Percentiles rank a stretch among this genome's conserved stretches.
These are phyloP conservation scores for Cryptococcus neoformans DNA, from an alignment of 1,284 basidiomycete genomes.

Conservation along the genomic window DNA sequence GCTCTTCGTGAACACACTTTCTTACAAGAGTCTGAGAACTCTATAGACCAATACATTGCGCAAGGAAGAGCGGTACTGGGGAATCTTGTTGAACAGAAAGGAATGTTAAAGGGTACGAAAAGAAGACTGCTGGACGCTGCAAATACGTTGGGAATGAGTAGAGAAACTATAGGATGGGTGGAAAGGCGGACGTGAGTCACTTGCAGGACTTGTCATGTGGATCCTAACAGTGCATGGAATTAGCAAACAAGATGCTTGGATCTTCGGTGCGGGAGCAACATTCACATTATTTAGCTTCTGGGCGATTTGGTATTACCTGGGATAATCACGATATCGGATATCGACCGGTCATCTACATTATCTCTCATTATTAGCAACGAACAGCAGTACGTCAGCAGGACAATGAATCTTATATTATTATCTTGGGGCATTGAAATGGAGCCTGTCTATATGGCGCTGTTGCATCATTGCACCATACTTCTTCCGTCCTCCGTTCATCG, in stretches of 20 bases:
- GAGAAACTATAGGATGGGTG: conserved; percentile 93
- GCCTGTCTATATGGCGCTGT: too few species aligned
- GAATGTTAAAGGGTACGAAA: conserved; percentile 87
- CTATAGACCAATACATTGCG: conserved; percentile 82
- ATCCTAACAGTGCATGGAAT: neutral
- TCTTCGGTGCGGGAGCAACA: conserved; percentile 77
- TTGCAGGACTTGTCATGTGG: neutral
- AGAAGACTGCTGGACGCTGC: conserved; percentile 77
- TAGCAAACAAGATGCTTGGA: conserved; percentile 89
- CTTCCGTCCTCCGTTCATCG: too few species aligned
- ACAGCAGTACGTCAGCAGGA: neutral
- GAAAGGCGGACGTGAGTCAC: conserved; percentile 74
- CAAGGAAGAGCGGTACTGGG: conserved; percentile 87
- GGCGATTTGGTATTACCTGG: conserved; percentile 83
- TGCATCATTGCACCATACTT: too few species aligned
- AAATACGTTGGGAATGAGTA: conserved; percentile 85
- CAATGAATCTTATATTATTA: too few species aligned
- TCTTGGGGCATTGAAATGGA: too few species aligned
- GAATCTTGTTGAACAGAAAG: conserved; percentile 84
- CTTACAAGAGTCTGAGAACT: conserved; percentile 71
- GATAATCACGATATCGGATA: conserved; percentile 50
- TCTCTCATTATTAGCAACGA: neutral
- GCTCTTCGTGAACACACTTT: conserved; percentile 84
- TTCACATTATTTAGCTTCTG: conserved; percentile 88
- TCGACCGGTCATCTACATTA: neutral